These are phyloP conservation scores for Auricularia sp. DNA, from an alignment of 768 basidiomycete genomes.

Conservation along the genomic window DNA sequence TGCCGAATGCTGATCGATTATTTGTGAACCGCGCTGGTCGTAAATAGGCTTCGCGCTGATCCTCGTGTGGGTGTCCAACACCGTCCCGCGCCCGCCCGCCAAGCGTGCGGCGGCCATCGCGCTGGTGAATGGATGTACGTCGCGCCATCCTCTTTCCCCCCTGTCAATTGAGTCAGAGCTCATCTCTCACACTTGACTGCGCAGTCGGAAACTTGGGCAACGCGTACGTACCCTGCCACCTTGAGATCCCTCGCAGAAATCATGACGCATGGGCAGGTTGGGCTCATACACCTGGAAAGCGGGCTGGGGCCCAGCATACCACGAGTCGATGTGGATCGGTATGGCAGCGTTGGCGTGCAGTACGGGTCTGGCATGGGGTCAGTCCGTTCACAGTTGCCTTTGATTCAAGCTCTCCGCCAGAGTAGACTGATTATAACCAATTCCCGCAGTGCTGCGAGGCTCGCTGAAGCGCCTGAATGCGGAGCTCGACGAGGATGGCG, in stretches of 20 bases:
- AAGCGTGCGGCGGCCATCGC: slow-evolving; percentile 48
- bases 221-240: slow-evolving; percentile 1
- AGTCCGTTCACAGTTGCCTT: slow-evolving; percentile 5
- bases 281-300: slow-evolving; percentile 8
- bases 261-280: not conserved
- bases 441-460: slow-evolving; percentile 29
- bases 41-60: slow-evolving; percentile 32
- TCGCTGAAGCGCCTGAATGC: slow-evolving; percentile 43
- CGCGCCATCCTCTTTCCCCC: not conserved
- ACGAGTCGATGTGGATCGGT: not conserved
- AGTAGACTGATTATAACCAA: no score
- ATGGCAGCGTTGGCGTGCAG: slow-evolving; percentile 12
- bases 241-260: not conserved
- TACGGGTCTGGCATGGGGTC: slow-evolving; percentile 26
- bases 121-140: slow-evolving; percentile 42
- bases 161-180: not conserved
- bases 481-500: slow-evolving; percentile 40
- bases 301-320: not conserved
- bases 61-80: slow-evolving; percentile 54
- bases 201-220: slow-evolving; percentile 12
- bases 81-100: slow-evolving; percentile 50
- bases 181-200: not conserved
- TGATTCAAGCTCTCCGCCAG: not conserved
- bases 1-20: not conserved
- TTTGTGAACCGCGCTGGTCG: not conserved